Evolutionary conservation across 192 early-diverging fungal genomes (phyloP), one percentile per base, ranked within the genome.

Genomic region (Geosiphon pyriformis): DNA sequence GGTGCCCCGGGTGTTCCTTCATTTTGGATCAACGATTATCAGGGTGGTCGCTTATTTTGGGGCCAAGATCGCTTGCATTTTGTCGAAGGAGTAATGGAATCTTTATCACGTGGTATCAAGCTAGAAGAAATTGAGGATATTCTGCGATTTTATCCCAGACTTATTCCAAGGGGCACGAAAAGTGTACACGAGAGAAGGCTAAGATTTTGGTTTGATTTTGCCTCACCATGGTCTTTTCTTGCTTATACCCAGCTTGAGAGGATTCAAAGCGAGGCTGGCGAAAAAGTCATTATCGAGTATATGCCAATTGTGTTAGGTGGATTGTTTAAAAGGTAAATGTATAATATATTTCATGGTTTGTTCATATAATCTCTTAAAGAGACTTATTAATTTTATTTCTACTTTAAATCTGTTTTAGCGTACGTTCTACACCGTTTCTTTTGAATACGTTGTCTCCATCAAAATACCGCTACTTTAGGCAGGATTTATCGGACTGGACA

Each of bases 31-130:
- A 49, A 35, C 1, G n/a, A 50, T 17, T 37, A 54, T 50, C 48
- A 66, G 10, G 56, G 47, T 15, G 56, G 56, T 2, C 11, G 15
- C n/a, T 46, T 65, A 20, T 71, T 27, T 52, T 71, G 56, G 61
- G 70, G 70, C 15, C 70, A 71, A 22, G 70, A 71, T 60, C 63
- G 70, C 3, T n/a, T 66, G 23, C 23, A 66, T 27, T 65, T 71
- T 50, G 70, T 71, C 12, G 70, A 71, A 66, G 52, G 47, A 8
- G 27, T 63, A 8, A 7, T 71, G 15, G 27, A 11, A 27, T 53
- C 62, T 2, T 15, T 66, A 17, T 57, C 52, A 18, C 20, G 27
- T 3, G 32, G 47, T 17, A 18, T 59, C n/a, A 42, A 15, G 6
- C 30, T 64, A 3, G 25, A 59, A 18, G 53, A 64, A 27, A 58